Base-by-base conservation (phyloP, 2,329 filamentous ascomycete species). In the Scedosporium minutisporum region DNA sequence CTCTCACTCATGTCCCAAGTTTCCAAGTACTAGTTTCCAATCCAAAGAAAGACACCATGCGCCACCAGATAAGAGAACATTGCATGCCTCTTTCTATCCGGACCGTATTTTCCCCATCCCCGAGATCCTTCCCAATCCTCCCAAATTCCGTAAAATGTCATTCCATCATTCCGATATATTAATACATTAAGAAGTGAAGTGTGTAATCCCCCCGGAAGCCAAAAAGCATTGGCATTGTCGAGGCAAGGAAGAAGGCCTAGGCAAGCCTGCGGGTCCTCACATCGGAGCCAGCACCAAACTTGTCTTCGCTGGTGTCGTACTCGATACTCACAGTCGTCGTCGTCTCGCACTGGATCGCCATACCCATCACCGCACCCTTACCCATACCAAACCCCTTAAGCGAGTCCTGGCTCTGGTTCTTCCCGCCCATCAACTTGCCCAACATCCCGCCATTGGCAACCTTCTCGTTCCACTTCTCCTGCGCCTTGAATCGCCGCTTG, bases 311-410 rank as follows among this genome's bases (percentile, higher is more conserved):
- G 2, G 51, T 55, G 59, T 73, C 72, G 6, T 69, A 67, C 65
- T 79, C 77, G 0, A 79, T 73, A 3, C 76, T 73, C 0, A 79
- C 74, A 3, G 69, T 74, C 6, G 76, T 79, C 0, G 78, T 73
- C 1, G 75, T 76, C 63, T 79, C 75, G 69, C 77, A 75, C 65
- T 78, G 77, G 16, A 78, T 78, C 6, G 74, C 73, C 27, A 74
- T 69, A 9, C 69, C 68, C 65, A 67, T 64, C 4, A 67, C 65
- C 4, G 65, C 65, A 3, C 68, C 66, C 4, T 63, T 59, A 5
- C 65, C 66, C 66, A 68, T 69, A 2, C 67, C 67, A 16, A 71
- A 70, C 0, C 74, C 72, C 48, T 72, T 66, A n/a, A 74, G 64
- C 14, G 70, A 73, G 33, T 73, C 71, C 41, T 71, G 67, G 21